Percentiles rank a stretch among this genome's conserved stretches.
phyloP scores from a whole-genome alignment of 495 filamentous ascomycete species.

The Niebla homalea region DNA sequence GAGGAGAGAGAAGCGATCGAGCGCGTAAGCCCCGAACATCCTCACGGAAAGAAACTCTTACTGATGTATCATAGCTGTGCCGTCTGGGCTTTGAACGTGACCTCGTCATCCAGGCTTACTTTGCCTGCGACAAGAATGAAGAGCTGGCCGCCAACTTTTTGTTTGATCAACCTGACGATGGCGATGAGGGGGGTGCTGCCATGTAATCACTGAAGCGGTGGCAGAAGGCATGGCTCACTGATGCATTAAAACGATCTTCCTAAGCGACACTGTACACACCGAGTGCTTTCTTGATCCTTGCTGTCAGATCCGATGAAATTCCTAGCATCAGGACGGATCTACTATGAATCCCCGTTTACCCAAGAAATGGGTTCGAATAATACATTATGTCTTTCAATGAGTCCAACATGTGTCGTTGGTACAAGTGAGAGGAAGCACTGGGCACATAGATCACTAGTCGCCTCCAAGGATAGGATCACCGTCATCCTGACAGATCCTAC shows the following conservation, averaged over 20 bases:
- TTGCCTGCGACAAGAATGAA: conserved; percentile 98
- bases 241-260: too few species aligned
- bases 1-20: conserved; percentile 96
- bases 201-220: background rate
- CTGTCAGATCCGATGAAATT: too few species aligned
- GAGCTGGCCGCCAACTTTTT: conserved; percentile 95
- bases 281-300: too few species aligned
- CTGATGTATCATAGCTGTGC: conserved; percentile 53
- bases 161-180: conserved; percentile 91
- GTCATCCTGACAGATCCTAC: conserved; percentile 16
- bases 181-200: conserved; percentile 37
- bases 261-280: too few species aligned
- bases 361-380: too few species aligned
- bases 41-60: conserved; percentile 1
- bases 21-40: conserved; percentile 47
- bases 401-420: too few species aligned
- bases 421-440: too few species aligned
- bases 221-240: too few species aligned
- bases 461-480: background rate
- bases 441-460: background rate
- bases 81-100: conserved; percentile 86
- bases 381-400: too few species aligned
- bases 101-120: conserved; percentile 93
- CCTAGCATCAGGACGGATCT: too few species aligned
- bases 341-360: too few species aligned